Base-by-base conservation (phyloP, 2,329 filamentous ascomycete species). In the Pezicula rhizophila region DNA sequence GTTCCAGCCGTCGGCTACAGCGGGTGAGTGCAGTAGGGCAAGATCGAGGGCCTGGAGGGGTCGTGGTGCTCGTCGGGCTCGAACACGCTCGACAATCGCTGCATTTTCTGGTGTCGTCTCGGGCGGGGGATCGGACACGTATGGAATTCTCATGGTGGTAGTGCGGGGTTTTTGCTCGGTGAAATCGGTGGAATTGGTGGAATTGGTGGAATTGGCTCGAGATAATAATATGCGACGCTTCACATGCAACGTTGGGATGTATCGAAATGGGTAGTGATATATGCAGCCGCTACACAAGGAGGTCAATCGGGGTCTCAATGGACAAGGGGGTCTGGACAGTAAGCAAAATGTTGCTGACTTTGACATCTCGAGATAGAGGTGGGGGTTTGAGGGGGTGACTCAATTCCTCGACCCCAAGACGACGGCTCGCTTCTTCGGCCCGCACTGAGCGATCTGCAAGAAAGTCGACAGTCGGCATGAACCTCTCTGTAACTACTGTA, bases 1-100 rank as follows among this genome's bases (percentile, higher is more conserved):
- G 70, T 87, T 87, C 82, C 84, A 87, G 46, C 87, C 87, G 67
- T 89, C 83, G 14, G 87, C 87, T 2, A 92, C 78, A 15, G 82
- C 70, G 1, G 86, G 85, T 17, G 83, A 79, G 70, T 92, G 87
- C 11, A 92, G 76, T 1, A 92, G 78, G 2, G 87, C 75, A 2
- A 89, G 78, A 64, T 92, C 87, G n/a, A 92, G 78, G 0, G 84
- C 69, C 51, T 88, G 85, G 17, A 92, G 77, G 2, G 84, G 84
- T 1, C 85, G 80, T 0, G 86, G 85, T 2, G 73, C 68, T 20
- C 86, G 82, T 14, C 87, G 84, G 31, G 77, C 80, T 8, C 72
- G 69, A 60, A 89, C 80, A 58, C 84, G 83, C 44, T 71, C 58
- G 55, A 86, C 77, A 60, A 89, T 81, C 31, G 73, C 77, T 1